Evolutionary conservation across 768 basidiomycete genomes (phyloP).

Genomic region (Mycena kentingensis): DNA sequence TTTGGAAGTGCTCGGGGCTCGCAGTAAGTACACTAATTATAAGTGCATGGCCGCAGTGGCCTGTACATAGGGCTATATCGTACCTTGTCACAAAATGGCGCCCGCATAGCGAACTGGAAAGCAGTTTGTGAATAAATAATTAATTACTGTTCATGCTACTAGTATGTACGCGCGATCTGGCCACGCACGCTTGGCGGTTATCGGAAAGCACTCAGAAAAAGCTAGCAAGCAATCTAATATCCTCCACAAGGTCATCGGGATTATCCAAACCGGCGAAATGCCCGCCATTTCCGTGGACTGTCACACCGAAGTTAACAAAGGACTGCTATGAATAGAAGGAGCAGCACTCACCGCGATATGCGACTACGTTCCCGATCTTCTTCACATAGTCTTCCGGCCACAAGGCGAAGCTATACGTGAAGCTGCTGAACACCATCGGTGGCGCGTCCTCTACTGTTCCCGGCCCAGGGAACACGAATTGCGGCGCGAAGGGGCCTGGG

Average conservation of each 20-base stretch:
- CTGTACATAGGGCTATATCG: too few relatives aligned
- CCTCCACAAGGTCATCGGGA: conserved; percentile 15
- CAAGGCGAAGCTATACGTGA: conserved; percentile 9
- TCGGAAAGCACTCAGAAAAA: too few relatives aligned
- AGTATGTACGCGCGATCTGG: too few relatives aligned
- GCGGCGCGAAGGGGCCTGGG: background rate
- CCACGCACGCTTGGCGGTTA: too few relatives aligned
- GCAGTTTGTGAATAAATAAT: too few relatives aligned
- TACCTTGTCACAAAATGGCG: too few relatives aligned
- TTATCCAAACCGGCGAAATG: conserved; percentile 19
- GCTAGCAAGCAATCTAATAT: too few relatives aligned
- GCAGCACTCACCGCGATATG: conserved; percentile 13
- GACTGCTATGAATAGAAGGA: background rate
- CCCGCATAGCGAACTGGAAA: too few relatives aligned
- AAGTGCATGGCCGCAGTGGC: too few relatives aligned
- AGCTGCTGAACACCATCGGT: conserved; percentile 13
- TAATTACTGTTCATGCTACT: too few relatives aligned
- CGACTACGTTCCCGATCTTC: conserved; percentile 12
- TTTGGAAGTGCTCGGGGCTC: too few relatives aligned
- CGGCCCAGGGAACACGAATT: conserved; percentile 3
- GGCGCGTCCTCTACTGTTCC: conserved; percentile 16
- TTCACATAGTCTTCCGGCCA: conserved; percentile 11
- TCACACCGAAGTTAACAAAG: background rate
- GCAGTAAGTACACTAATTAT: too few relatives aligned
- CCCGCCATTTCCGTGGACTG: conserved; percentile 15